phyloP scores from a whole-genome alignment of 2,329 filamentous ascomycete genomes.

The Stemphylium vesicarium region DNA sequence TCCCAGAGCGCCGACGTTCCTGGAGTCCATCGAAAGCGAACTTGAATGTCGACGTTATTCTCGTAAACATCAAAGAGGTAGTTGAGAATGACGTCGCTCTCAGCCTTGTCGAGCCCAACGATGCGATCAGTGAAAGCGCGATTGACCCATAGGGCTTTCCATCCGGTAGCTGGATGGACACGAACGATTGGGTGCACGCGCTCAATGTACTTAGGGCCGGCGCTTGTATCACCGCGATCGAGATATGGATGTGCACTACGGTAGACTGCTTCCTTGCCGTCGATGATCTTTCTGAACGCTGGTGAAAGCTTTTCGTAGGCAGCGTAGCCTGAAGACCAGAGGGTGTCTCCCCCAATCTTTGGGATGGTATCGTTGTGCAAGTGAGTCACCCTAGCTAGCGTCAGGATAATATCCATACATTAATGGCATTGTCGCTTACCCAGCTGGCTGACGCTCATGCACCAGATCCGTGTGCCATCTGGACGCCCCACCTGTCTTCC shows the following conservation, averaged over 20 bases:
- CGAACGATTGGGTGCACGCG: constrained; percentile 72
- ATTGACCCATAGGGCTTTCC: constrained; percentile 77
- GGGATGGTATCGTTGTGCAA: constrained; percentile 73
- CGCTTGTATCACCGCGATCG: constrained; percentile 65
- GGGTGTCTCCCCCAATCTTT: constrained; percentile 70
- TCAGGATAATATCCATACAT: neutral
- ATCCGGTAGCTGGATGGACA: constrained; percentile 74
- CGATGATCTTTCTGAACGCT: constrained; percentile 72
- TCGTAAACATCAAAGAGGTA: constrained; percentile 74
- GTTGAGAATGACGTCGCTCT: constrained; percentile 71
- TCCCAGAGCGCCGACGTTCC: constrained; percentile 73
- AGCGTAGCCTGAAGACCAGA: constrained; percentile 72
- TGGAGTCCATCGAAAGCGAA: constrained; percentile 74
- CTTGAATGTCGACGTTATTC: constrained; percentile 72
- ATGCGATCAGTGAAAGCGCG: constrained; percentile 72
- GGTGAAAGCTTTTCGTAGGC: constrained; percentile 77
- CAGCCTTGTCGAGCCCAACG: constrained; percentile 70
- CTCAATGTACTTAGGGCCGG: constrained; percentile 71
- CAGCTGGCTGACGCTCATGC: constrained; percentile 73
- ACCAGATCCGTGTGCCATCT: constrained; percentile 75
- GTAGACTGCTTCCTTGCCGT: constrained; percentile 69
- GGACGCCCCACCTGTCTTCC: constrained; percentile 70
- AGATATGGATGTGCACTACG: constrained; percentile 70
- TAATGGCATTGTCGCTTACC: constrained; percentile 35
- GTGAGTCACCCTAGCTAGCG: constrained; percentile 61